Evolutionary conservation across 2,329 filamentous ascomycete genomes (phyloP), one percentile per base, ranked within the genome.

Genomic region (Fusarium sp.): DNA sequence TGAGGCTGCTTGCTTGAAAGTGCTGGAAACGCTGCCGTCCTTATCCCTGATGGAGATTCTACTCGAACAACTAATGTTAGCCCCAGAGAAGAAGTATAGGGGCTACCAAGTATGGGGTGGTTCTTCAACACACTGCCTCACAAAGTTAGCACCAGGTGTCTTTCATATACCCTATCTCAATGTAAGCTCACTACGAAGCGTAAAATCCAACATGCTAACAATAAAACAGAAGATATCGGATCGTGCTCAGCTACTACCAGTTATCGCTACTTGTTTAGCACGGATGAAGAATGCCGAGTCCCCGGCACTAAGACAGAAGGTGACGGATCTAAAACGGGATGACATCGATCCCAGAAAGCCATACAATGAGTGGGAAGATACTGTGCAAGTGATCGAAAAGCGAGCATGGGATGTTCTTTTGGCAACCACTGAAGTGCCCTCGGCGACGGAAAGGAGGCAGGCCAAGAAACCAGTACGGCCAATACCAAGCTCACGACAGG

Each of bases 121-220:
- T n/a, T 69, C 46, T 10, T 42, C 65, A 14, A 42, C 68, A 4
- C 65, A 67, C 11, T 72, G 76, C 7, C 69, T 82, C 9, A 65
- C 67, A 2, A 62, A 60, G 3, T 49, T 81, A 6, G 73, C 74
- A 4, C 80, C 80, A 0, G 77, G 77, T 14, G 78, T 81, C 14
- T 81, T 82, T 27, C 69, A 80, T 54, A 69, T 78, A 25, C 68
- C 73, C 14, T 80, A 80, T 69, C 70, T 81, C 11, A 75, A 76
- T 68, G 80, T 80, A 71, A 34, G 61, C 18, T 2, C 34, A 6
- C 8, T 5, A 11, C 8, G 5, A 18, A 16, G 29, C 6, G 1
- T 8, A 16, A 6, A 6, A 18, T 14, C 11, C 18, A 11, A n/a
- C 11, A 13, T 16, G 7, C 68, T 75, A 29, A 75, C 16, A 4